These are phyloP conservation scores for Albugo laibachii DNA, from an alignment of 352 stramenopile species.

Conservation along the genomic window DNA sequence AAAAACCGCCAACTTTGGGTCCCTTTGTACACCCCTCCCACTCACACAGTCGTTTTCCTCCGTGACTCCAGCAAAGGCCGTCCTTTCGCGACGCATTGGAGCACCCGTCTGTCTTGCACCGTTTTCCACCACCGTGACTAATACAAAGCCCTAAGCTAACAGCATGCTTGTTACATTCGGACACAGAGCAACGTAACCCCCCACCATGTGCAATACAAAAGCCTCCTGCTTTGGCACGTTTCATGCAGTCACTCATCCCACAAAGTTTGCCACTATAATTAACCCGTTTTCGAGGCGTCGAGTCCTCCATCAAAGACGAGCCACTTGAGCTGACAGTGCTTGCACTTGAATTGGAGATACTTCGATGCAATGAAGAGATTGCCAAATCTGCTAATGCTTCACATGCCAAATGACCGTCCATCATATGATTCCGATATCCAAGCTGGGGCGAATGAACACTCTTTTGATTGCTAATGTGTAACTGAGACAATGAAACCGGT, in stretches of 20 bases:
- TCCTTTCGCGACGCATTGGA: constrained; percentile 65
- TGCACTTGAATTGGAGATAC: too few relatives aligned
- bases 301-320: too few relatives aligned
- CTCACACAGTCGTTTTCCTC: constrained; percentile 63
- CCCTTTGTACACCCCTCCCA: constrained; percentile 61
- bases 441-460: too few relatives aligned
- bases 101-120: constrained; percentile 52
- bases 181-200: constrained; percentile 47
- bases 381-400: too few relatives aligned
- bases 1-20: constrained; percentile 65
- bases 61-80: constrained; percentile 64
- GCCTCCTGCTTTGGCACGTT: constrained; percentile 63
- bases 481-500: too few relatives aligned
- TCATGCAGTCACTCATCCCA: constrained; percentile 46
- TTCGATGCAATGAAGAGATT: too few relatives aligned
- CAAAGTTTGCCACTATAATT: constrained; percentile 67
- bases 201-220: constrained; percentile 70
- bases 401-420: too few relatives aligned
- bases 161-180: constrained; percentile 55
- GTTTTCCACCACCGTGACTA: constrained; percentile 62
- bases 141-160: constrained; percentile 72
- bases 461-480: too few relatives aligned
- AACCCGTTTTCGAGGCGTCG: constrained; percentile 13
- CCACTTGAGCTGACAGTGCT: too few relatives aligned
- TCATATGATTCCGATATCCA: too few relatives aligned